phyloP scores from a whole-genome alignment of 148 eudicot species.

The Rhododendron ferrugineum region DNA sequence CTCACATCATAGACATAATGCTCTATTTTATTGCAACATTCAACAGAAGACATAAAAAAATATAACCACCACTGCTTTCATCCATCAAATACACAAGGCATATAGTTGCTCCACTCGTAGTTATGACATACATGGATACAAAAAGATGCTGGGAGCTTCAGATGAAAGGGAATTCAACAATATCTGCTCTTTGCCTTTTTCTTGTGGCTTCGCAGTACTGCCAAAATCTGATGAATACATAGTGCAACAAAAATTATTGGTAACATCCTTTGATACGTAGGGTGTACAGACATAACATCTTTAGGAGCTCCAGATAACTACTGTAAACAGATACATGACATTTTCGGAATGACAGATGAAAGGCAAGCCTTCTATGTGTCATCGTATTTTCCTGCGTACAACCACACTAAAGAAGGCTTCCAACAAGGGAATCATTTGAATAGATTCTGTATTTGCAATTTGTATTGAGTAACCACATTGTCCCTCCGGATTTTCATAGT shows the following conservation, averaged over 20 bases:
- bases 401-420: not conserved
- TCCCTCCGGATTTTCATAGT: constrained; percentile 92
- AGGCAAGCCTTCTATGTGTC: not conserved
- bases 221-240: too few relatives aligned
- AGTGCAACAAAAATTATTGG: too few relatives aligned
- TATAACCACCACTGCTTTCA: too few relatives aligned
- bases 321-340: too few relatives aligned
- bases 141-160: not conserved
- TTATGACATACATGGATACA: not conserved
- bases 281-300: not conserved
- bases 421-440: constrained; percentile 36
- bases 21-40: too few relatives aligned
- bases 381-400: not conserved
- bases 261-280: too few relatives aligned
- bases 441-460: constrained; percentile 53
- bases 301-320: too few relatives aligned
- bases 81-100: not conserved
- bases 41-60: too few relatives aligned
- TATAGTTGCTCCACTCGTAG: not conserved
- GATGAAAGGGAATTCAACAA: not conserved
- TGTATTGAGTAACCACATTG: constrained; percentile 54
- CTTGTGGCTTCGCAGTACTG: too few relatives aligned
- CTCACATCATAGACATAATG: too few relatives aligned
- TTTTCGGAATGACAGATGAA: too few relatives aligned
- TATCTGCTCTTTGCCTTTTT: too few relatives aligned